phyloP scores from a whole-genome alignment of 495 filamentous ascomycete species.

The Ramalina intermedia region DNA sequence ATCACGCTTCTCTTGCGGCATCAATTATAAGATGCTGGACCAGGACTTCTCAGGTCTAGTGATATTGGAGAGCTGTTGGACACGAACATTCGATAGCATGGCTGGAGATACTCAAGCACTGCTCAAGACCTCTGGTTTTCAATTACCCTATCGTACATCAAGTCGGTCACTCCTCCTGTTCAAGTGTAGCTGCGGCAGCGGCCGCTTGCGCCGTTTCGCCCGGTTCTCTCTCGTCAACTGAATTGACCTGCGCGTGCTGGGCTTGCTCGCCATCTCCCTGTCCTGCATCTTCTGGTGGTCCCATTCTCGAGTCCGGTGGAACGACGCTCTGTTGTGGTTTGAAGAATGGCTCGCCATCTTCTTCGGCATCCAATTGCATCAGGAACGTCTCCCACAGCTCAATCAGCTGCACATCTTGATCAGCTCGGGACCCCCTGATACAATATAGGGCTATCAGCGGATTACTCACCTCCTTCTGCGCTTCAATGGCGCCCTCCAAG shows the following conservation, averaged over 20 bases:
- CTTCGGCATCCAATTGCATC: slow-evolving; percentile 83
- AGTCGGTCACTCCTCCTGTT: slow-evolving; percentile 24
- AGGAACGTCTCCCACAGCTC: slow-evolving; percentile 98
- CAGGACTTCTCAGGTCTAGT: no score
- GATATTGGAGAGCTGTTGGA: no score
- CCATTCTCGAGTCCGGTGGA: slow-evolving; percentile 14
- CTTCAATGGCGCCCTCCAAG: slow-evolving; percentile 89
- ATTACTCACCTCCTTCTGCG: slow-evolving; percentile 81
- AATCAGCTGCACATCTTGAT: slow-evolving; percentile 54
- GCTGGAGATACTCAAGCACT: no score
- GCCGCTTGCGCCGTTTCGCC: slow-evolving; percentile 16
- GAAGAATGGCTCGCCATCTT: slow-evolving; percentile 70
- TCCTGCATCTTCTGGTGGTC: background rate
- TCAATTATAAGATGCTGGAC: no score
- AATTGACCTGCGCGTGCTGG: background rate
- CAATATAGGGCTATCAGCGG: background rate
- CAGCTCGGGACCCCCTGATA: slow-evolving; percentile 8
- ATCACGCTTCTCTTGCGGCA: no score
- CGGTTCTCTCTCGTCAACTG: background rate
- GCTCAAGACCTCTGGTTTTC: no score
- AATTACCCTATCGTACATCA: no score
- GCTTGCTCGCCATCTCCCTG: background rate
- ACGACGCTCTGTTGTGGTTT: slow-evolving; percentile 36
- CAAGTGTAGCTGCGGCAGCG: slow-evolving; percentile 20
- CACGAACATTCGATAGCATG: no score